Evolutionary conservation across 2,329 filamentous ascomycete species (phyloP), one percentile per base, ranked within the genome.

Genomic region (Aspergillus eucalypticola): DNA sequence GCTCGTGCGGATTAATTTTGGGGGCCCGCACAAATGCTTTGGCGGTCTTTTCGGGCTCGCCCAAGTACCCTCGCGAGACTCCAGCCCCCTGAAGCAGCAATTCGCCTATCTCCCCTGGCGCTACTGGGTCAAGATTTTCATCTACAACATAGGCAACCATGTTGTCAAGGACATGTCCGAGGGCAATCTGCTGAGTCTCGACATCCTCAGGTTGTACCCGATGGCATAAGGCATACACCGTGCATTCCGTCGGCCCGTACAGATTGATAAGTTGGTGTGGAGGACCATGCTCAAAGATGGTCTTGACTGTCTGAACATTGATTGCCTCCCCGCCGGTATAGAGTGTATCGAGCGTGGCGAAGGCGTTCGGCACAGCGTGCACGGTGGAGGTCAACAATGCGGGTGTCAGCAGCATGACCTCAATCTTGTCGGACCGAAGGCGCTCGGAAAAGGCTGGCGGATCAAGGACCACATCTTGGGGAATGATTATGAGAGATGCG

Each of bases 1-100:
- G 15, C 1, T 55, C 50, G 4, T 0, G 86, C 35, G 25, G 2
- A 21, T 21, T 21, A 3, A 51, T 25, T 2, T 51, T 23, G 25
- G 48, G 19, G 17, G 48, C 48, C 7, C 13, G 2, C 7, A 94
- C 69, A 65, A 95, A 95, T 73, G 93, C 92, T 65, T 85, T 77
- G 52, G 82, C 76, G 60, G 85, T 93, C 66, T 86, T 83, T 58
- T 84, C 80, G 0, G 79, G 76, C 6, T 81, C 67, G n/a, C 75
- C 84, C 0, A 88, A 77, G 68, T 94, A 94, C 3, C 88, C 88
- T 70, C 91, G 88, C 2, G 91, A 89, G 19, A 96, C 80, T 53
- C 91, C 92, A 53, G 84, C n/a, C 1, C 68, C 70, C 2, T 59
- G 66, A 7, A 72, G 59, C 25, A 60, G 60, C 19, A 71, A 42